A percentile compares a stretch with the other conserved stretches of the same genome.
These are phyloP conservation scores for Carex parvula DNA, from an alignment of 176 grass and related monocot genomes.

Conservation along the genomic window DNA sequence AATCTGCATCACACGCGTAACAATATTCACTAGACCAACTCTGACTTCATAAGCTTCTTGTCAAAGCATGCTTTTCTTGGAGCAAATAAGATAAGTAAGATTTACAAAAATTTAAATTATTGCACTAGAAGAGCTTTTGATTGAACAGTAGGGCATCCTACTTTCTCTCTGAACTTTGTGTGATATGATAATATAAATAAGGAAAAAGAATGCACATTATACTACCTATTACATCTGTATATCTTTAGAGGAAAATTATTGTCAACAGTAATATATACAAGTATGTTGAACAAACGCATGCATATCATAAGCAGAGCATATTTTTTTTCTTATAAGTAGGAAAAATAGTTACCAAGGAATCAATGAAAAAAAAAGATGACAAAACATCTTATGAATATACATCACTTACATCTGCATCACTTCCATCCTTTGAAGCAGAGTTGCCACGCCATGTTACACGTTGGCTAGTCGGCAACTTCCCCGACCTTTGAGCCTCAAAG, in stretches of 20 bases:
- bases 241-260: neutral
- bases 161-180: neutral
- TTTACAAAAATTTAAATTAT: neutral
- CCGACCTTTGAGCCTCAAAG: conserved; percentile 71
- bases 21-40: neutral
- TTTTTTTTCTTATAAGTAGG: neutral
- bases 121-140: no score
- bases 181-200: neutral
- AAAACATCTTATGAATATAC: neutral
- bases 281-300: neutral
- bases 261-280: neutral
- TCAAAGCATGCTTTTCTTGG: neutral
- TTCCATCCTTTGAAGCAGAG: conserved; percentile 56
- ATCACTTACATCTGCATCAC: conserved; percentile 42
- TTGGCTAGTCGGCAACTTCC: conserved; percentile 47
- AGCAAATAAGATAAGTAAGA: neutral
- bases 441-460: conserved; percentile 59
- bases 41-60: neutral
- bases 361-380: neutral
- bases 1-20: conserved; percentile 23
- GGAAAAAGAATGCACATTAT: neutral
- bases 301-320: neutral
- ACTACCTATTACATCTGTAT: neutral
- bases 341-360: neutral
- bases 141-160: neutral